A percentile compares a stretch with the other conserved stretches of the same genome.
Evolutionary conservation across 139 green algal genomes (phyloP).

Genomic region (Chlorella sp.): DNA sequence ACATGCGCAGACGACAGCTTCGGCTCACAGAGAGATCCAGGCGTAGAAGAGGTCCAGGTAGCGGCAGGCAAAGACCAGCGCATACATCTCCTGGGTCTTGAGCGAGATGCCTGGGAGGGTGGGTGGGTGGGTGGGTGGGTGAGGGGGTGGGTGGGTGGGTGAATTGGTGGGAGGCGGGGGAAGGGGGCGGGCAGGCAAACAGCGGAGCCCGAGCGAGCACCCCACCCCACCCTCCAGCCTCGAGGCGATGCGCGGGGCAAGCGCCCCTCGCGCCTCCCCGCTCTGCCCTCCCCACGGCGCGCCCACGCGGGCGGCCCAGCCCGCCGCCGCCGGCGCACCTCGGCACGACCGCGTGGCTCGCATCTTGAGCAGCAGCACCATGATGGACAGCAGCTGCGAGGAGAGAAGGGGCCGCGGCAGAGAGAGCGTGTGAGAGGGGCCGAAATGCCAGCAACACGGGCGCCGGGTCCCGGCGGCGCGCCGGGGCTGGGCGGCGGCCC

Average conservation of each 20-base stretch:
- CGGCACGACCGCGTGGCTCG: conserved; percentile 88
- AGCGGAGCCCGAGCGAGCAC: background rate
- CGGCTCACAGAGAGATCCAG: conserved; percentile 92
- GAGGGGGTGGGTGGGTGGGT: background rate
- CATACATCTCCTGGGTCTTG: conserved; percentile 98
- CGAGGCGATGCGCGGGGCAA: no score
- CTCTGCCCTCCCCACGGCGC: no score
- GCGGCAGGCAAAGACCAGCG: conserved; percentile 91
- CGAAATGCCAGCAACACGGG: no score
- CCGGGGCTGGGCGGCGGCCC: no score
- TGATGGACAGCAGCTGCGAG: conserved; percentile 83
- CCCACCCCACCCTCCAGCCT: no score
- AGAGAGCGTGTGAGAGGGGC: no score
- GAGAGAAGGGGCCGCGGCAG: no score
- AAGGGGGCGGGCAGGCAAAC: background rate
- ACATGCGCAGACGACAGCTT: no score
- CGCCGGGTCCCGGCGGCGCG: no score
- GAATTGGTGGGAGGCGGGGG: background rate
- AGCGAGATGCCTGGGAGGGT: conserved; percentile 88
- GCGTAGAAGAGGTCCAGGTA: conserved; percentile 97
- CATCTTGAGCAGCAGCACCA: conserved; percentile 97
- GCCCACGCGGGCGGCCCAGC: no score
- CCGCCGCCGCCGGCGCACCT: conserved; percentile 78
- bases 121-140: background rate
- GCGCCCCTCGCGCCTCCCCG: no score